A percentile compares a stretch with the other conserved stretches of the same genome.
phyloP scores from a whole-genome alignment of 805 yeast genomes.

The Candida manassasensis region DNA sequence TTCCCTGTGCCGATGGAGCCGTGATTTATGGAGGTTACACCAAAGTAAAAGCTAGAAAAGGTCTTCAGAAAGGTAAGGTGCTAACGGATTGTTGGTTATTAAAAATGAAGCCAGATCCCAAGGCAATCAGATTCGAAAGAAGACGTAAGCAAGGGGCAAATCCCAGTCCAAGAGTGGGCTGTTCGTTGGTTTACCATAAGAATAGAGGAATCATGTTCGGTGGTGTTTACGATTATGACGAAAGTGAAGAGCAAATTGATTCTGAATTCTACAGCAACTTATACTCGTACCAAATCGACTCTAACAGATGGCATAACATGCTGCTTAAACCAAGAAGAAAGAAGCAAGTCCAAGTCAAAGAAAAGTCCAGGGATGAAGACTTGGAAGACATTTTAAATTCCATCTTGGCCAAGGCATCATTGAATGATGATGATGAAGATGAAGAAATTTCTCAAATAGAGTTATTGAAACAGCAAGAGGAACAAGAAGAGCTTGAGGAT shows the following conservation, averaged over 20 bases:
- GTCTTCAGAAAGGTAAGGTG: constrained; percentile 86
- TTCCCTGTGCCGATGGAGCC: constrained; percentile 78
- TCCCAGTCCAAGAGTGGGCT: constrained; percentile 93
- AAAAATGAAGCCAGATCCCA: constrained; percentile 80
- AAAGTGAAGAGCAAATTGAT: constrained; percentile 87
- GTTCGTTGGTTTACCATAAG: constrained; percentile 81
- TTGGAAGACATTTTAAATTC: constrained; percentile 76
- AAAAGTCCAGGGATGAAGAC: constrained; percentile 65
- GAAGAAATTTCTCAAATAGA: constrained; percentile 35
- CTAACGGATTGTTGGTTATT: constrained; percentile 81
- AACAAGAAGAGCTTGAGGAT: constrained; percentile 38
- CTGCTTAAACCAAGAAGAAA: constrained; percentile 60
- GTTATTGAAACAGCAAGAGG: constrained; percentile 30
- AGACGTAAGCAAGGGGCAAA: constrained; percentile 84
- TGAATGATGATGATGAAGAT: constrained; percentile 54
- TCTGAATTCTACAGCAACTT: constrained; percentile 79
- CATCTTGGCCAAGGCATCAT: constrained; percentile 67
- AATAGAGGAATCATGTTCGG: constrained; percentile 93
- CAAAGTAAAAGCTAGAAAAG: constrained; percentile 85
- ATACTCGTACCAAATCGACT: constrained; percentile 76
- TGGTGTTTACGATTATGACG: constrained; percentile 92
- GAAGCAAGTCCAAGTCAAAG: constrained; percentile 35
- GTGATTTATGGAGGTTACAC: constrained; percentile 90
- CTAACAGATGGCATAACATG: constrained; percentile 83
- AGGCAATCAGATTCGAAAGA: constrained; percentile 80